Conservation (phyloP, 2,329 filamentous ascomycete genomes). For the Aspergillus pseudoviridinutans region DNA sequence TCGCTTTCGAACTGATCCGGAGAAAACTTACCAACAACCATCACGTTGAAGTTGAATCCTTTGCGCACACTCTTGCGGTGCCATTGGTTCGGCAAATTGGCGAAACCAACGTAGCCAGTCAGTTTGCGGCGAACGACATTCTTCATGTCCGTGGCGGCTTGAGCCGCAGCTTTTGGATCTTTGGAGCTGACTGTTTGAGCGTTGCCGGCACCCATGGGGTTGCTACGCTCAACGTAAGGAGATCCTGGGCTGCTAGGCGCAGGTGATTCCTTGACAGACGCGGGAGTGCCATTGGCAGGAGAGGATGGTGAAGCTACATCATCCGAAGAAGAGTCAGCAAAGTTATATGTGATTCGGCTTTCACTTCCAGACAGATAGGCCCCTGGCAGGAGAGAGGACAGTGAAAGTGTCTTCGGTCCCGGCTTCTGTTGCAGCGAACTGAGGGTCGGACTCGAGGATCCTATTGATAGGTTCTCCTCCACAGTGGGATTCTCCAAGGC, state of each 20-base stretch:
- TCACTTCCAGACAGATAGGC: conserved; percentile 11
- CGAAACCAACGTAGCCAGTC: conserved; percentile 97
- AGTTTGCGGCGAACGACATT: conserved; percentile 98
- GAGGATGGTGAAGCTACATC: conserved; percentile 31
- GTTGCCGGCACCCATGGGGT: conserved; percentile 51
- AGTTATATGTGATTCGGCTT: conserved; percentile 7
- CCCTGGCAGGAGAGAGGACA: conserved; percentile 7
- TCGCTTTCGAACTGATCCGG: background rate
- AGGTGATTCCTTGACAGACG: conserved; percentile 33
- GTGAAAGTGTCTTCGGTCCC: conserved; percentile 15
- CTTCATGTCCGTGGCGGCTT: conserved; percentile 65
- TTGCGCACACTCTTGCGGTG: conserved; percentile 99
- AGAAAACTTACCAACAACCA: conserved; percentile 87
- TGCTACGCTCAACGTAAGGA: conserved; percentile 56
- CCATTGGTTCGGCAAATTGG: conserved; percentile 99
- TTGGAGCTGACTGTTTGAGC: conserved; percentile 61
- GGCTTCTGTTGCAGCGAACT: conserved; percentile 2
- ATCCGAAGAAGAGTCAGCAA: conserved; percentile 22
- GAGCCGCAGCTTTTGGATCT: conserved; percentile 56
- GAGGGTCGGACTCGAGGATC: conserved; percentile 4
- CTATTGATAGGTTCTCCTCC: conserved; percentile 11
- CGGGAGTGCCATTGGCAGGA: conserved; percentile 28
- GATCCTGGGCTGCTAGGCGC: conserved; percentile 50
- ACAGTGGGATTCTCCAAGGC: conserved; percentile 13
- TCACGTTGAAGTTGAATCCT: conserved; percentile 99